Conservation (phyloP, 148 eudicot genomes). For the Cornus controversa region DNA sequence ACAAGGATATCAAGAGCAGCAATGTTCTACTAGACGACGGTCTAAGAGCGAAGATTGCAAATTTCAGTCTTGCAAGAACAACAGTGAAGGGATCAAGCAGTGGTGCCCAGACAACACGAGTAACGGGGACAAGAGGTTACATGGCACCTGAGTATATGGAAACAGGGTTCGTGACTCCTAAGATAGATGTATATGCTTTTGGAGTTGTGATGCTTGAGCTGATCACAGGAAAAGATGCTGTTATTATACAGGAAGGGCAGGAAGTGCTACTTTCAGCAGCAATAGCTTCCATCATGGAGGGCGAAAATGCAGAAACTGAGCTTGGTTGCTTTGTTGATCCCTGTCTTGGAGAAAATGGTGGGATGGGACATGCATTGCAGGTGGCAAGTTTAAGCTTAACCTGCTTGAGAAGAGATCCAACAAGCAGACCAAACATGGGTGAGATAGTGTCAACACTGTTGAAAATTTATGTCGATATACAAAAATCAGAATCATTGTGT, state of each 20-base stretch:
- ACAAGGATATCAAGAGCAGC: slow-evolving; percentile 34
- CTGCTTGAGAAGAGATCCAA: slow-evolving; percentile 35
- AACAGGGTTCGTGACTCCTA: slow-evolving; percentile 28
- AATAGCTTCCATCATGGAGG: slow-evolving; percentile 15
- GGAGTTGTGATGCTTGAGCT: slow-evolving; percentile 46
- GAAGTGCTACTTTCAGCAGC: slow-evolving; percentile 24
- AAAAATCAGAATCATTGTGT: neutral
- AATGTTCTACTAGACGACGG: slow-evolving; percentile 42
- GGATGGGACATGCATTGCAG: slow-evolving; percentile 14
- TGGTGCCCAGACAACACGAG: neutral
- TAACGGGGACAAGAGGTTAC: slow-evolving; percentile 39
- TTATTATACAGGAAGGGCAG: slow-evolving; percentile 19
- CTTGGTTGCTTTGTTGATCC: slow-evolving; percentile 21
- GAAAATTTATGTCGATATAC: slow-evolving; percentile 19
- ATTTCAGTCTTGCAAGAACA: slow-evolving; percentile 31
- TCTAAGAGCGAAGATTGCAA: slow-evolving; percentile 41
- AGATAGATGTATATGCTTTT: slow-evolving; percentile 50
- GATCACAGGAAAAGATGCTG: slow-evolving; percentile 33
- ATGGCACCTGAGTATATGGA: slow-evolving; percentile 48
- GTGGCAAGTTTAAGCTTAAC: slow-evolving; percentile 32
- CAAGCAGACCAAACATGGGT: slow-evolving; percentile 36
- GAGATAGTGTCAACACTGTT: slow-evolving; percentile 31
- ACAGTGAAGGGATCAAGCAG: slow-evolving; percentile 10
- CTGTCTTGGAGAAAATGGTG: slow-evolving; percentile 16
- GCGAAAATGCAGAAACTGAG: slow-evolving; percentile 23